These are phyloP conservation scores for Trifolium fragiferum DNA, from an alignment of 306 rosid genomes.

Conservation along the genomic window DNA sequence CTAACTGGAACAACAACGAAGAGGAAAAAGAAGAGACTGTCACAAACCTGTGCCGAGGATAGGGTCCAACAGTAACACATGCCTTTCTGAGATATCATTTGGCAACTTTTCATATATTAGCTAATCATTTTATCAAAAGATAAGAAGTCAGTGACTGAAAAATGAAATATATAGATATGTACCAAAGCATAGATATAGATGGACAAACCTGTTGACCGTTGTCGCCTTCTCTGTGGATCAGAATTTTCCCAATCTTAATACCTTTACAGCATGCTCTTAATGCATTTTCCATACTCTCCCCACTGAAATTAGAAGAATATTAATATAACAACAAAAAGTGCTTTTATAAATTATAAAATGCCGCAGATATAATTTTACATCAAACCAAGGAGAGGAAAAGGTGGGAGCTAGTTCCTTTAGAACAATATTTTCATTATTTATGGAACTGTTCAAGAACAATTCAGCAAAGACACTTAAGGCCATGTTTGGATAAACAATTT, in stretches of 20 bases:
- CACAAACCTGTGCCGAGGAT: slow-evolving; percentile 94
- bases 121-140: slow-evolving; percentile 53
- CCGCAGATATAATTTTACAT: background rate
- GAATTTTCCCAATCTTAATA: slow-evolving; percentile 97
- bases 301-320: slow-evolving; percentile 59
- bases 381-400: background rate
- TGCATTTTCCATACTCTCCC: slow-evolving; percentile 99
- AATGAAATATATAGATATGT: slow-evolving; percentile 10
- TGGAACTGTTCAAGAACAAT: slow-evolving; percentile 12
- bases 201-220: slow-evolving; percentile 91
- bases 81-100: slow-evolving; percentile 93
- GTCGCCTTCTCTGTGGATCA: slow-evolving; percentile 98
- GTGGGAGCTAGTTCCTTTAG: background rate
- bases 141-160: slow-evolving; percentile 18
- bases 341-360: slow-evolving; percentile 8
- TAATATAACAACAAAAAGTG: slow-evolving; percentile 15
- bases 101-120: slow-evolving; percentile 94
- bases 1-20: slow-evolving; percentile 7
- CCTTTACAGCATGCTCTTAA: slow-evolving; percentile 98
- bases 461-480: background rate
- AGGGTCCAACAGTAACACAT: slow-evolving; percentile 93
- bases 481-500: background rate
- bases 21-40: background rate
- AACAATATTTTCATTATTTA: background rate
- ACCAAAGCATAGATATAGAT: slow-evolving; percentile 25